Percentiles rank a stretch among this genome's conserved stretches.
Evolutionary conservation across 148 eudicot species (phyloP).

Genomic region (Rhododendron henanense): DNA sequence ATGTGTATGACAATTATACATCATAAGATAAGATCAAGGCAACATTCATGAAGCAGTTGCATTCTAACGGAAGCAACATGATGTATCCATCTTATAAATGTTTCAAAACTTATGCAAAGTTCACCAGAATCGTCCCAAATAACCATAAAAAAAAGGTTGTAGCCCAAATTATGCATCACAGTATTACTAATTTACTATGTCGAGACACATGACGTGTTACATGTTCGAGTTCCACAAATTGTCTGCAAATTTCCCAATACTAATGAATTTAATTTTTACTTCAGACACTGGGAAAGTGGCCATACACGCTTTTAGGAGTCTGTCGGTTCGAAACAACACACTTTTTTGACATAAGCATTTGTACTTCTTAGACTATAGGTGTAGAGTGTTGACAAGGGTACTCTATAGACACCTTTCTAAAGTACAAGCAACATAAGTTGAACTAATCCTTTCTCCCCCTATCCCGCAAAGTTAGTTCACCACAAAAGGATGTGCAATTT

Average conservation of each 20-base stretch:
- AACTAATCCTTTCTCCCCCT: neutral
- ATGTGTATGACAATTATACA: neutral
- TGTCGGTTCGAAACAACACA: neutral
- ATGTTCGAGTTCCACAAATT: neutral
- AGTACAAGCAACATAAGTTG: neutral
- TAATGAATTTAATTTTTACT: neutral
- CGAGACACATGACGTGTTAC: neutral
- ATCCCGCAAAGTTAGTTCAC: neutral
- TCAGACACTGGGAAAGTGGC: neutral
- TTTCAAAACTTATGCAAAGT: neutral
- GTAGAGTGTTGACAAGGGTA: neutral
- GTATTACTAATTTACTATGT: neutral
- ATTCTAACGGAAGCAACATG: neutral
- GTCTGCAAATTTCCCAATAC: neutral
- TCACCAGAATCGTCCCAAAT: neutral
- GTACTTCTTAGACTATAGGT: neutral
- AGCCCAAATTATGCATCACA: neutral
- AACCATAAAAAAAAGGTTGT: neutral
- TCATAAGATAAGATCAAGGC: neutral
- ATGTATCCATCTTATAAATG: neutral
- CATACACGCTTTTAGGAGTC: neutral
- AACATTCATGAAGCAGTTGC: neutral
- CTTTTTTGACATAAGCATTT: neutral
- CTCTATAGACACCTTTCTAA: neutral
- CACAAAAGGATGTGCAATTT: neutral